Conservation (phyloP, 805 yeast species). For the Saturnispora quitensis region DNA sequence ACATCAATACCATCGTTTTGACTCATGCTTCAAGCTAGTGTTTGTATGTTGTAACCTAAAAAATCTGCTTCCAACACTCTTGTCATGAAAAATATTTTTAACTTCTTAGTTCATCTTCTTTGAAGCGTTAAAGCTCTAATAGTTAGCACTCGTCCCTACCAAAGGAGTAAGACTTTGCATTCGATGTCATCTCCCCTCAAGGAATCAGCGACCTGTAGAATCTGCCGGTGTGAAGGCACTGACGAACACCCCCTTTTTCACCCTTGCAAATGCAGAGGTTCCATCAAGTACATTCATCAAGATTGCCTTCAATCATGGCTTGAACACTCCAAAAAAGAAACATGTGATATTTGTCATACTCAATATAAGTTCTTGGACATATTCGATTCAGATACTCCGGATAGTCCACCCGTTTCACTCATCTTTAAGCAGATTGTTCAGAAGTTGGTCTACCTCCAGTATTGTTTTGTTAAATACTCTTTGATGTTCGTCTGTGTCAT, state of each 20-base stretch:
- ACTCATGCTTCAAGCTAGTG: background rate
- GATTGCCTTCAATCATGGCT: conserved; percentile 90
- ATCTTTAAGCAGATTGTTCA: conserved; percentile 31
- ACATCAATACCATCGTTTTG: background rate
- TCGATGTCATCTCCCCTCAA: background rate
- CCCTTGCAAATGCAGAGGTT: conserved; percentile 92
- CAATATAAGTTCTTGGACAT: conserved; percentile 45
- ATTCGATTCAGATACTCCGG: conserved; percentile 37
- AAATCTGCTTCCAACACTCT: background rate
- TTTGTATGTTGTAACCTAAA: background rate
- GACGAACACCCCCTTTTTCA: conserved; percentile 69
- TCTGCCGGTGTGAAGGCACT: conserved; percentile 89
- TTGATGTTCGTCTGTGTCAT: conserved; percentile 17
- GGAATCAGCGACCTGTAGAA: conserved; percentile 64
- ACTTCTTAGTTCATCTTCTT: background rate
- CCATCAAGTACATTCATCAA: conserved; percentile 88
- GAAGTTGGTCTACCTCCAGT: conserved; percentile 5
- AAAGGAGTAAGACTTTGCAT: background rate
- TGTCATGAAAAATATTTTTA: background rate
- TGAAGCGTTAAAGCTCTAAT: background rate
- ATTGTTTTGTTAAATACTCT: conserved; percentile 5
- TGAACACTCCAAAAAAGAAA: conserved; percentile 49
- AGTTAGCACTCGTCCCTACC: background rate
- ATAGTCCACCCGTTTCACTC: conserved; percentile 44
- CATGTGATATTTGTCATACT: conserved; percentile 85